Conservation (phyloP, 306 rosid genomes). For the Casuarina equisetifolia region DNA sequence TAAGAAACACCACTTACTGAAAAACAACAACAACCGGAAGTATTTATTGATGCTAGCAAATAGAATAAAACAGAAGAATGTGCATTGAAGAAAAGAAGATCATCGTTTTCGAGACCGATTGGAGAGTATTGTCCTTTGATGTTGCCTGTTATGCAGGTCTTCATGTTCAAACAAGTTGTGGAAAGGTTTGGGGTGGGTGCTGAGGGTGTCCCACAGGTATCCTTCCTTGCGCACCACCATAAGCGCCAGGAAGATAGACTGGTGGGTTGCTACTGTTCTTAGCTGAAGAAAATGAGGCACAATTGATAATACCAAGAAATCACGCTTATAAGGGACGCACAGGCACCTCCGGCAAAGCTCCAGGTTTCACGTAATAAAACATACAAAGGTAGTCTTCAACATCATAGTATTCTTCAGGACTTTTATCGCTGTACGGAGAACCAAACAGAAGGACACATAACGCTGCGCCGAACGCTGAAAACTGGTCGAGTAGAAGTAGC, state of each 20-base stretch:
- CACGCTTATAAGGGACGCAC: slow-evolving; percentile 54
- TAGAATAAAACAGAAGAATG: too few relatives aligned
- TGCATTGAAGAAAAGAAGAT: too few relatives aligned
- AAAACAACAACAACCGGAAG: neutral
- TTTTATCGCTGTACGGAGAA: slow-evolving; percentile 15
- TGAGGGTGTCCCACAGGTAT: slow-evolving; percentile 67
- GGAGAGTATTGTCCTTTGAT: too few relatives aligned
- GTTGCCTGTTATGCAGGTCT: too few relatives aligned
- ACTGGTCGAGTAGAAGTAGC: slow-evolving; percentile 43
- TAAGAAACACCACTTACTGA: neutral
- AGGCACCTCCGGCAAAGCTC: slow-evolving; percentile 71
- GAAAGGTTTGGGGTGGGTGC: slow-evolving; percentile 47
- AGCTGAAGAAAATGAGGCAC: slow-evolving; percentile 36
- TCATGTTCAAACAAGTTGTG: slow-evolving; percentile 54
- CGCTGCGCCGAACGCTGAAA: slow-evolving; percentile 61
- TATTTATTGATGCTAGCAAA: neutral
- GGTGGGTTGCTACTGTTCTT: slow-evolving; percentile 18
- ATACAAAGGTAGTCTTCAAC: too few relatives aligned
- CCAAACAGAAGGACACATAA: slow-evolving; percentile 66
- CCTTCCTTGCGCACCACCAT: too few relatives aligned
- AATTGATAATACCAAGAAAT: slow-evolving; percentile 59
- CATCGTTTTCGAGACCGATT: too few relatives aligned
- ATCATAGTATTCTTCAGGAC: too few relatives aligned
- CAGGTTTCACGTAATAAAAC: slow-evolving; percentile 47
- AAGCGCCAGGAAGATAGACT: slow-evolving; percentile 45